Percentiles rank a stretch among this genome's conserved stretches.
phyloP scores from a whole-genome alignment of 495 filamentous ascomycete species.

The Xylaria grammica region DNA sequence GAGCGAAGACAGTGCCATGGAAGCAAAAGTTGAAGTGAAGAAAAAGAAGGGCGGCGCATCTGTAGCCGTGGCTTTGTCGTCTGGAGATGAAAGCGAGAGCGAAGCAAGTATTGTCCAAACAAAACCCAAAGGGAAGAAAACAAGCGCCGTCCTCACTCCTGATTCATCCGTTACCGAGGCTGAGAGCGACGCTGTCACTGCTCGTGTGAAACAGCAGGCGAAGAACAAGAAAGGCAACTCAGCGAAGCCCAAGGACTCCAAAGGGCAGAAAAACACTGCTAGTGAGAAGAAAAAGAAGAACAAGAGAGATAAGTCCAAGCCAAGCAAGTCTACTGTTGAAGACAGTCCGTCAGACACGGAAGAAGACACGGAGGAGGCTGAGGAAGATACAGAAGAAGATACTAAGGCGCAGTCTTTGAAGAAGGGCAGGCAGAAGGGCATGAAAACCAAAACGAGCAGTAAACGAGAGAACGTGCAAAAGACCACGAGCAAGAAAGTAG shows the following conservation, averaged over 20 bases:
- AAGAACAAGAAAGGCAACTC: not conserved
- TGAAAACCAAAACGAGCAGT: conserved; percentile 16
- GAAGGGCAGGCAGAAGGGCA: conserved; percentile 16
- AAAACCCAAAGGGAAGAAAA: conserved; percentile 5
- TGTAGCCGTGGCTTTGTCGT: conserved; percentile 7
- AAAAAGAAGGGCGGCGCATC: conserved; percentile 6
- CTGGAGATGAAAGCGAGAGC: conserved; percentile 18
- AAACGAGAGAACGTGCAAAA: conserved; percentile 20
- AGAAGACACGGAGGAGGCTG: conserved; percentile 20
- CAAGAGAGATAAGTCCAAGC: conserved; percentile 21
- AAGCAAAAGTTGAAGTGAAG: conserved; percentile 5
- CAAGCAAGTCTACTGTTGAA: conserved; percentile 10
- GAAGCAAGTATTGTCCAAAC: conserved; percentile 16
- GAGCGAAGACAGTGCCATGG: conserved; percentile 7
- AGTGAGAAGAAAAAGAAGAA: conserved; percentile 30
- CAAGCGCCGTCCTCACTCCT: not conserved
- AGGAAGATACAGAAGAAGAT: conserved; percentile 22
- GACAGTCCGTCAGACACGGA: conserved; percentile 20
- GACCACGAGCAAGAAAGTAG: conserved; percentile 19
- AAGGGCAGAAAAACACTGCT: conserved; percentile 15
- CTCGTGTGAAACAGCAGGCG: not conserved
- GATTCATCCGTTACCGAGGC: conserved; percentile 5
- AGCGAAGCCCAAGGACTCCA: conserved; percentile 5
- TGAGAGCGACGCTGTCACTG: conserved; percentile 2
- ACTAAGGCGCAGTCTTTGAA: not conserved